A percentile compares a stretch with the other conserved stretches of the same genome.
These are phyloP conservation scores for Mycena rosella DNA, from an alignment of 768 basidiomycete species.

Conservation along the genomic window DNA sequence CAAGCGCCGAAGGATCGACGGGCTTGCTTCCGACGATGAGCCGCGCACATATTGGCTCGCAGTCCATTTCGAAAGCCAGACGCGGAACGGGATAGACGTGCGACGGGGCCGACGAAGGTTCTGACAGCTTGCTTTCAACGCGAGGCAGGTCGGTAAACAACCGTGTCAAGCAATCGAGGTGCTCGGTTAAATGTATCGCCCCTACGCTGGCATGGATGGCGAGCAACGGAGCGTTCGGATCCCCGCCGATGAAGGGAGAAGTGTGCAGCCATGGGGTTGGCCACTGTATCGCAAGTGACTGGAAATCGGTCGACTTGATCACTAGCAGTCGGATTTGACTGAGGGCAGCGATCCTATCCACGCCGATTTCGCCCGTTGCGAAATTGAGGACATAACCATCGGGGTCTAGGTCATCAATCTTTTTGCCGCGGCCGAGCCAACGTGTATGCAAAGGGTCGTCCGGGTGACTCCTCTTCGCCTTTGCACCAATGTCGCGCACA, in stretches of 20 bases:
- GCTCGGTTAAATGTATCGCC: constrained; percentile 64
- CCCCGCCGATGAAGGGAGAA: constrained; percentile 64
- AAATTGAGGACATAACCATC: constrained; percentile 64
- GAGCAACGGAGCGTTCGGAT: constrained; percentile 70
- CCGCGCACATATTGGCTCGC: constrained; percentile 65
- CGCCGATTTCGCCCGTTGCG: constrained; percentile 53
- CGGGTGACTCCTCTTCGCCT: constrained; percentile 63
- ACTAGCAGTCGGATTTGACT: constrained; percentile 57
- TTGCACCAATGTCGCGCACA: constrained; percentile 55
- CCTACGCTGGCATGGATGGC: constrained; percentile 60
- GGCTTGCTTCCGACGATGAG: constrained; percentile 61
- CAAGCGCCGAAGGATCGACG: constrained; percentile 63
- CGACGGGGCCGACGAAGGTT: not conserved
- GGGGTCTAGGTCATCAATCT: constrained; percentile 54
- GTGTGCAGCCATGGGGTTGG: constrained; percentile 66
- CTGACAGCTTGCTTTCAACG: constrained; percentile 22
- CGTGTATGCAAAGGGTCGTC: constrained; percentile 60
- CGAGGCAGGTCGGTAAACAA: constrained; percentile 46
- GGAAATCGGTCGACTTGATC: constrained; percentile 54
- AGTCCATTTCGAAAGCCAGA: constrained; percentile 58
- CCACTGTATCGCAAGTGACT: constrained; percentile 69
- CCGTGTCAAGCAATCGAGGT: constrained; percentile 62
- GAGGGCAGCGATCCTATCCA: constrained; percentile 58
- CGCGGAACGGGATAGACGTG: constrained; percentile 56
- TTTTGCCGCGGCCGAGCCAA: constrained; percentile 62